These are phyloP conservation scores for Cyclostephanos invisitatus DNA, from an alignment of 108 stramenopile genomes.

Conservation along the genomic window DNA sequence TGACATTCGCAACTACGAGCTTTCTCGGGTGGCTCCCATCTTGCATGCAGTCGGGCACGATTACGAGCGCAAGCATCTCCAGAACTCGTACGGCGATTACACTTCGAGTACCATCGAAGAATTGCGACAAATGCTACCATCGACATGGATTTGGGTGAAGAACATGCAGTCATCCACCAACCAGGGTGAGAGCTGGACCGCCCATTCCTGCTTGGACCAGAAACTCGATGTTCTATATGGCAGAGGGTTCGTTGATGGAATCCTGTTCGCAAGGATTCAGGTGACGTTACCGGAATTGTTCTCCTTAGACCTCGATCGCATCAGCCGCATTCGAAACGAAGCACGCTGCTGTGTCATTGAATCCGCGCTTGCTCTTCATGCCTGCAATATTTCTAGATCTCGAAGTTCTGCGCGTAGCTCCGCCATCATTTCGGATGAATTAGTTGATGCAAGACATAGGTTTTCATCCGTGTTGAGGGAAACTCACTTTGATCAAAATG, in stretches of 20 bases:
- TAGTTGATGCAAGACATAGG: conserved; percentile 9
- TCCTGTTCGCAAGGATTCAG: conserved; percentile 50
- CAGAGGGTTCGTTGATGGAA: conserved; percentile 56
- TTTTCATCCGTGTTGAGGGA: conserved; percentile 27
- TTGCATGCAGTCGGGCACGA: conserved; percentile 45
- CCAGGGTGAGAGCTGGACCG: conserved; percentile 5
- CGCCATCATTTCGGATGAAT: conserved; percentile 6
- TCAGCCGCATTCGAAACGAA: conserved; percentile 46
- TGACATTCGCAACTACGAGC: conserved; percentile 51
- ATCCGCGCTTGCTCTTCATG: conserved; percentile 61
- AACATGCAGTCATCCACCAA: conserved; percentile 2
- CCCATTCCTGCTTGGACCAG: conserved; percentile 38
- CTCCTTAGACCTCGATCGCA: conserved; percentile 35
- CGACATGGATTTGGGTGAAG: conserved; percentile 36
- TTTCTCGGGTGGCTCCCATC: conserved; percentile 37
- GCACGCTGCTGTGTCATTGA: conserved; percentile 63
- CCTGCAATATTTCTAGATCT: conserved; percentile 40
- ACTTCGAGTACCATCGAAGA: conserved; percentile 7
- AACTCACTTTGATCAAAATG: conserved; percentile 24
- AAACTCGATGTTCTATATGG: conserved; percentile 38
- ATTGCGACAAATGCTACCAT: conserved; percentile 32
- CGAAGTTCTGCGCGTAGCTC: conserved; percentile 21
- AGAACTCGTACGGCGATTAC: conserved; percentile 28
- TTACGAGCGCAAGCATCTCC: conserved; percentile 43
- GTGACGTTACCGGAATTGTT: conserved; percentile 60